Percentiles rank a stretch among this genome's conserved stretches.
These are phyloP conservation scores for Volvox reticuliferus DNA, from an alignment of 139 green algal genomes.

Conservation along the genomic window DNA sequence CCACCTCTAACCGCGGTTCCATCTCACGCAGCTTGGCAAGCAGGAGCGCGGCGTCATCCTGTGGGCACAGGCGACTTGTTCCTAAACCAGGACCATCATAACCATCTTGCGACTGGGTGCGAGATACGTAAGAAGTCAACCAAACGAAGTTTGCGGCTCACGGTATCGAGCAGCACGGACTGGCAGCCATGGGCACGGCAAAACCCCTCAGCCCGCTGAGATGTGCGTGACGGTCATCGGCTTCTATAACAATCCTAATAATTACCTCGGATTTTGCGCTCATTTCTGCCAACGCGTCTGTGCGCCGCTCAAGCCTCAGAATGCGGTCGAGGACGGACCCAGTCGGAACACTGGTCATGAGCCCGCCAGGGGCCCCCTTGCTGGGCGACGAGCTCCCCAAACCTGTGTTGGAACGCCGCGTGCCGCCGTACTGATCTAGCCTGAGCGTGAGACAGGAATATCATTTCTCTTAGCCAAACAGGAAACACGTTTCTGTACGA, in stretches of 20 bases:
- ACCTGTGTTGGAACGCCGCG: not conserved
- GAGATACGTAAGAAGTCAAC: no score
- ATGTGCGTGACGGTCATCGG: no score
- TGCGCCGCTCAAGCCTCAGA: slow-evolving; percentile 53
- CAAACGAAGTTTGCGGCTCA: no score
- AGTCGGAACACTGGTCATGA: slow-evolving; percentile 23
- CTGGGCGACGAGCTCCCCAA: slow-evolving; percentile 13
- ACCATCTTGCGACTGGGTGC: no score
- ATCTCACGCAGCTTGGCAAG: slow-evolving; percentile 32
- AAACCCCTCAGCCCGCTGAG: no score
- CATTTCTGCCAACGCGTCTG: slow-evolving; percentile 43
- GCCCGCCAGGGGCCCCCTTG: slow-evolving; percentile 5
- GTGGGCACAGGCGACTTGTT: not conserved
- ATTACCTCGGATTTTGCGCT: slow-evolving; percentile 31
- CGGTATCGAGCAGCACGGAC: no score
- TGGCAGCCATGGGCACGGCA: no score
- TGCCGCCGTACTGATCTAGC: slow-evolving; percentile 23
- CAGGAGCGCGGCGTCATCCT: slow-evolving; percentile 21
- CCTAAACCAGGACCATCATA: no score
- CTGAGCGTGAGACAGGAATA: not conserved
- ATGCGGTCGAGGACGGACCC: slow-evolving; percentile 38
- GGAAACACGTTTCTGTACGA: no score
- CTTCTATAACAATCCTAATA: not conserved
- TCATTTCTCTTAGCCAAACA: no score
- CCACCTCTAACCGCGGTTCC: slow-evolving; percentile 40